Evolutionary conservation across 108 stramenopile genomes (phyloP).

Genomic region (Cafeteria roenbergensis): DNA sequence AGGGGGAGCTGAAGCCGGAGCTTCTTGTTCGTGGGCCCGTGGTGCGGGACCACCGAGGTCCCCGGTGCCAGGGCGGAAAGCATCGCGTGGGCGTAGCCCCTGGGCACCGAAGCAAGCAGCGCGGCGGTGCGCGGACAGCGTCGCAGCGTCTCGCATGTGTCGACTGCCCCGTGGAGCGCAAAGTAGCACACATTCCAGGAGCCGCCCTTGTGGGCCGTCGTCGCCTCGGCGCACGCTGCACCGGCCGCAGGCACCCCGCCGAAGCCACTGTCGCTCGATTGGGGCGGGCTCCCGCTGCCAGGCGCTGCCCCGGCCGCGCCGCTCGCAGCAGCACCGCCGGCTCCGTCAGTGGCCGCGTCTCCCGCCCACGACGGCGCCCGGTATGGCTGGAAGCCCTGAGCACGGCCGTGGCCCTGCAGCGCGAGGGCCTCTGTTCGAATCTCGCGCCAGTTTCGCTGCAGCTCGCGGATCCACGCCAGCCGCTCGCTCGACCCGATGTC

Average conservation of each 20-base stretch:
- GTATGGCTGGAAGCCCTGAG: not conserved
- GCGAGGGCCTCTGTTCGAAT: not conserved
- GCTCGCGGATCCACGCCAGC: not conserved
- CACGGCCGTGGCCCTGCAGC: not conserved
- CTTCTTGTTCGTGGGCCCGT: conserved; percentile 50
- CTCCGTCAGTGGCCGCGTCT: not conserved
- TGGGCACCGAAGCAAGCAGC: no score
- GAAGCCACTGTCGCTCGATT: no score
- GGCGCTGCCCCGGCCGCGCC: no score
- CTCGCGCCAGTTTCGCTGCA: not conserved
- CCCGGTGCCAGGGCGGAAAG: conserved; percentile 33
- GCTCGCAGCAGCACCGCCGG: not conserved
- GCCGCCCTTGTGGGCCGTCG: conserved; percentile 20
- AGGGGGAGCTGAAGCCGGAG: conserved; percentile 34
- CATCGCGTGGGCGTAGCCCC: conserved; percentile 34
- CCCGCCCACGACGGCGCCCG: not conserved
- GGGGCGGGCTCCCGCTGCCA: no score
- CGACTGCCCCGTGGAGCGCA: conserved; percentile 30
- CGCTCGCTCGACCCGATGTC: not conserved
- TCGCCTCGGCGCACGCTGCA: no score
- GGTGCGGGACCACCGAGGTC: conserved; percentile 35
- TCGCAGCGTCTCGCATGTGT: no score
- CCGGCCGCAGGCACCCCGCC: no score
- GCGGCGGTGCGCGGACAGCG: no score
- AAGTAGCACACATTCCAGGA: conserved; percentile 49